Evolutionary conservation across 163 green algal genomes (phyloP), one percentile per base, ranked within the genome.

Genomic region (Coccomyxa subellipsoidea): DNA sequence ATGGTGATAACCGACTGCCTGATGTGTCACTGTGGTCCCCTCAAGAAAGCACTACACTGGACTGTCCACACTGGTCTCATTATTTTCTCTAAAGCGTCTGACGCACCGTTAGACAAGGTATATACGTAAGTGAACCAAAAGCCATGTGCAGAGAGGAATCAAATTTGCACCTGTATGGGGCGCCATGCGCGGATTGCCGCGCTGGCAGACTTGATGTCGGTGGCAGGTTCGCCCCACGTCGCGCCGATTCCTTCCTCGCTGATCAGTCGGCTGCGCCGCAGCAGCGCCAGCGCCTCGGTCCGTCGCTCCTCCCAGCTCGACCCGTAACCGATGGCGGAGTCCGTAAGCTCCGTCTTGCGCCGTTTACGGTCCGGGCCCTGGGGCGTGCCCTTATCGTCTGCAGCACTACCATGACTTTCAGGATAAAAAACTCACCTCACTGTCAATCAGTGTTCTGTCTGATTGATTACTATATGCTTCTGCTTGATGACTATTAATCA

Each of bases 181-280:
- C 89, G 87, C 92, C 92, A 95, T 0, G 89, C 85, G 0, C 85
- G 80, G 75, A 91, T 91, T 4, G 82, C 92, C 0, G 85, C 84
- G 8, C 77, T 83, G 31, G 83, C 85, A 0, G 87, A 84, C 12
- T 80, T 69, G 77, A 94, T 94, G 83, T 93, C 90, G 7, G 87
- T 77, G 7, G 86, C 27, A 0, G 54, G 29, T 53, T 69, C 32
- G 39, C 54, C 66, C 34, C 82, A 71, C 18, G 84, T 34, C 31
- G 84, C 87, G 36, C 78, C 80, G 71, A 92, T 92, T 72, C 85
- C 89, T 78, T 90, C 84, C 38, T 90, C 79, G 21, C 83, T 78
- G 69, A 95, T 90, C 59, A 81, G 79, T 76, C 85, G 90, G 32
- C 77, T 87, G 27, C 82, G 77, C 35, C 90, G 77, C 69, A 94